Percentiles rank a stretch among this genome's conserved stretches.
These are phyloP conservation scores for Caloboletus inedulis DNA, from an alignment of 1,284 basidiomycete genomes.

Conservation along the genomic window DNA sequence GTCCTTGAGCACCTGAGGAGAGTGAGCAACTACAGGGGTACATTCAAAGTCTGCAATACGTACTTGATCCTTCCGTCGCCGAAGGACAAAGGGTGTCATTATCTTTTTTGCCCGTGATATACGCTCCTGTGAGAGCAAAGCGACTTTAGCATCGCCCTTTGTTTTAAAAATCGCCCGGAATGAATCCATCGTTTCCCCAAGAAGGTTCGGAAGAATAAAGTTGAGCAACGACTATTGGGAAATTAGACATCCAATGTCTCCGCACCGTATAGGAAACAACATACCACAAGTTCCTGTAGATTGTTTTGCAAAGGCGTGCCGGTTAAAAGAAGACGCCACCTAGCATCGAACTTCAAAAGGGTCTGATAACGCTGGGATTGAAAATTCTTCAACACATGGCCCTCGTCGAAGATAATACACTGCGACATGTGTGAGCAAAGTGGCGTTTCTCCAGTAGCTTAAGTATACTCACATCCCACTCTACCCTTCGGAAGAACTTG, in stretches of 20 bases:
- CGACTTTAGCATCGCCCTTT: slow-evolving; percentile 82
- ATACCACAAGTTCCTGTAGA: slow-evolving; percentile 90
- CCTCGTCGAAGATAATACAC: slow-evolving; percentile 94
- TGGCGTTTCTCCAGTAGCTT: background rate
- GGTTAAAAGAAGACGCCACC: slow-evolving; percentile 91
- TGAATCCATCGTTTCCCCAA: slow-evolving; percentile 71
- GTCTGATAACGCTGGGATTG: slow-evolving; percentile 93
- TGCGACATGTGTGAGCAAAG: slow-evolving; percentile 32
- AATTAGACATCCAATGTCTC: slow-evolving; percentile 9
- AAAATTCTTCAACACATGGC: slow-evolving; percentile 95
- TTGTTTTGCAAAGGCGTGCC: slow-evolving; percentile 95
- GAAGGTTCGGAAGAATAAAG: slow-evolving; percentile 94
- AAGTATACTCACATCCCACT: slow-evolving; percentile 77
- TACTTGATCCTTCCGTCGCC: slow-evolving; percentile 90
- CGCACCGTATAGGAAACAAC: slow-evolving; percentile 32
- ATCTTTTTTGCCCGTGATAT: slow-evolving; percentile 96
- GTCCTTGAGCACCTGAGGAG: slow-evolving; percentile 79
- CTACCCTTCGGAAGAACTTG: slow-evolving; percentile 86
- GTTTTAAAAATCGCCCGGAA: slow-evolving; percentile 97
- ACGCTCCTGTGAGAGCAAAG: slow-evolving; percentile 84
- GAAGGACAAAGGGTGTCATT: slow-evolving; percentile 98
- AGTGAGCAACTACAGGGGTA: slow-evolving; percentile 8
- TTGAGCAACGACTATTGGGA: slow-evolving; percentile 84
- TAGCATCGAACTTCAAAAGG: slow-evolving; percentile 79
- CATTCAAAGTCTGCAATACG: slow-evolving; percentile 9